phyloP scores from a whole-genome alignment of 345 rosid species.

The Trapa bicornis region DNA sequence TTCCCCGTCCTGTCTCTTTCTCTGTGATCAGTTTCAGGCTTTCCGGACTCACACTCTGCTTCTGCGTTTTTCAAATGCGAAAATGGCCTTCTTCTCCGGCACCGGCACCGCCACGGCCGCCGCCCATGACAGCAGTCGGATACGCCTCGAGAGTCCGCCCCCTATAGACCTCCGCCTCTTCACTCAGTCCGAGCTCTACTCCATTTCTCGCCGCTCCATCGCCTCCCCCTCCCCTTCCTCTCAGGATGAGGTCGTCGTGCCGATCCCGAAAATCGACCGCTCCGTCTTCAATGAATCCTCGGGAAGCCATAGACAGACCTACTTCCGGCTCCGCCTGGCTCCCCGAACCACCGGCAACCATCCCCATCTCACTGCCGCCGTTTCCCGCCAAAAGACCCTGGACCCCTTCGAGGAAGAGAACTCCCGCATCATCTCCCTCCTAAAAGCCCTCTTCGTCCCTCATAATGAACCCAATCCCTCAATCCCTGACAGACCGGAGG shows the following conservation, averaged over 20 bases:
- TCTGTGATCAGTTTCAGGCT: not conserved
- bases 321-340: constrained; percentile 70
- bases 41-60: no score
- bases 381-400: constrained; percentile 12
- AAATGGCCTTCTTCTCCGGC: constrained; percentile 26
- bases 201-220: constrained; percentile 30
- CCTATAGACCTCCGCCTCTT: constrained; percentile 53
- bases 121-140: constrained; percentile 22
- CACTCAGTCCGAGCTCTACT: constrained; percentile 41
- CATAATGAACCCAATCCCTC: constrained; percentile 15
- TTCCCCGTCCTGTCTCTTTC: not conserved
- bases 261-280: constrained; percentile 69
- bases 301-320: constrained; percentile 88
- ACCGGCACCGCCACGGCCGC: constrained; percentile 7
- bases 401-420: constrained; percentile 38
- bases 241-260: constrained; percentile 26
- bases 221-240: constrained; percentile 19
- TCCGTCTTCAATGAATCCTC: constrained; percentile 94
- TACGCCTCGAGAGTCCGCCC: constrained; percentile 35
- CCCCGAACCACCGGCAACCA: constrained; percentile 27
- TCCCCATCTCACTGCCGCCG: constrained; percentile 13
- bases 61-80: constrained; percentile 9
- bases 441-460: constrained; percentile 48
- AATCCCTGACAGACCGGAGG: constrained; percentile 4
- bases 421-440: constrained; percentile 28